Conservation (phyloP, 1,139 yeast species). For the Candida mesenterica region DNA sequence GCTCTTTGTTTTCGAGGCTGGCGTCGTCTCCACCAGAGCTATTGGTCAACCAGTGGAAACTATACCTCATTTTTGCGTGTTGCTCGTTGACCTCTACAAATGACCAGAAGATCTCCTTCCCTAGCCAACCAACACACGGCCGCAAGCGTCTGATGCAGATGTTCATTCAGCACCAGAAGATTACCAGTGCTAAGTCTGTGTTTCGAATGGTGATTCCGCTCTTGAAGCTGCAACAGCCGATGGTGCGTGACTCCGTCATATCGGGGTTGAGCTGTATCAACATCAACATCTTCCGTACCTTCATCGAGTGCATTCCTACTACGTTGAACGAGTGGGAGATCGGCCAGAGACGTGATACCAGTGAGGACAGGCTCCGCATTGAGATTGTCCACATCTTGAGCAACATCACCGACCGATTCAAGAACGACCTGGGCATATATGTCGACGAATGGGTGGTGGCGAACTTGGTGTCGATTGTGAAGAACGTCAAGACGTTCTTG, state of each 20-base stretch:
- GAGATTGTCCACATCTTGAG: constrained; percentile 79
- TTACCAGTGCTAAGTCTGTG: constrained; percentile 88
- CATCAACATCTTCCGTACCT: constrained; percentile 80
- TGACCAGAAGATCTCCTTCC: constrained; percentile 70
- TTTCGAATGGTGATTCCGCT: constrained; percentile 87
- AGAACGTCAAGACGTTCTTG: constrained; percentile 63
- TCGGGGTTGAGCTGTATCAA: constrained; percentile 87
- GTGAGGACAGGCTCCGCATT: constrained; percentile 58
- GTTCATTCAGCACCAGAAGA: constrained; percentile 84
- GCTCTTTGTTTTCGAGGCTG: constrained; percentile 36
- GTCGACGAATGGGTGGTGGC: constrained; percentile 70
- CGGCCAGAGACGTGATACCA: constrained; percentile 29
- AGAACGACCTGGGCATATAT: constrained; percentile 49
- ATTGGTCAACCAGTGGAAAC: constrained; percentile 82
- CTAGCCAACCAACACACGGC: constrained; percentile 60
- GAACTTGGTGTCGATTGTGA: constrained; percentile 62
- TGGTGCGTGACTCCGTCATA: constrained; percentile 81
- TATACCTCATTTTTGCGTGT: constrained; percentile 88
- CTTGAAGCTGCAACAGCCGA: constrained; percentile 65
- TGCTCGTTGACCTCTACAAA: constrained; percentile 86
- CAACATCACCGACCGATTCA: constrained; percentile 64
- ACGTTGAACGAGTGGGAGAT: constrained; percentile 62
- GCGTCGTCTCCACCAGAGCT: constrained; percentile 59
- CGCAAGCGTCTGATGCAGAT: constrained; percentile 74
- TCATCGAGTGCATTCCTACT: constrained; percentile 74